A percentile compares a stretch with the other conserved stretches of the same genome.
phyloP scores from a whole-genome alignment of 2,329 filamentous ascomycete genomes.

The Fusarium newnesense region DNA sequence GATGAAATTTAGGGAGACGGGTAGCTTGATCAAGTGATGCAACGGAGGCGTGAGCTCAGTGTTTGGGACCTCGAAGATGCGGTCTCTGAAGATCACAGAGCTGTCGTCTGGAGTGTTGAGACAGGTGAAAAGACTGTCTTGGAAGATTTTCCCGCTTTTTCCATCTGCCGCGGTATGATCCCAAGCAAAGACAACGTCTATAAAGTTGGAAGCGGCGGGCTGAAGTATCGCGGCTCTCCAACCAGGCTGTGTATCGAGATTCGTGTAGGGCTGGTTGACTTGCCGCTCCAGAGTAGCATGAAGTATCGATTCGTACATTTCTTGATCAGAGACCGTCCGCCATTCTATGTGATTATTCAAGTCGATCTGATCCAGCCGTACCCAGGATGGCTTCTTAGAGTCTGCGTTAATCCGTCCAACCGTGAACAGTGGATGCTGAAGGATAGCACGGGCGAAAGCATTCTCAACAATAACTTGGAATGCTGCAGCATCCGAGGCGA shows the following conservation, averaged over 20 bases:
- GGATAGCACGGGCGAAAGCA: neutral
- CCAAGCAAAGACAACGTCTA: constrained; percentile 26
- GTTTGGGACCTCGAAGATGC: constrained; percentile 4
- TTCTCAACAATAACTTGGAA: constrained; percentile 10
- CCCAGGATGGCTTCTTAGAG: constrained; percentile 10
- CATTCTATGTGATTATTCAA: constrained; percentile 20
- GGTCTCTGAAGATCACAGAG: neutral
- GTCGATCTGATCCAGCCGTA: constrained; percentile 9
- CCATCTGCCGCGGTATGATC: constrained; percentile 23
- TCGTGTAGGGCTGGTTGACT: neutral
- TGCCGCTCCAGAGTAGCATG: neutral
- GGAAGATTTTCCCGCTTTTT: constrained; percentile 19
- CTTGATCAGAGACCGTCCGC: neutral
- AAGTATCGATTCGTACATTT: neutral
- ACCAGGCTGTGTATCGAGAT: neutral
- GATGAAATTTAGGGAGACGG: neutral
- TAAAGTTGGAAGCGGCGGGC: neutral
- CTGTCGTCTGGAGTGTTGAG: neutral
- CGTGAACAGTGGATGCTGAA: constrained; percentile 1
- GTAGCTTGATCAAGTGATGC: neutral
- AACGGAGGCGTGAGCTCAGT: neutral
- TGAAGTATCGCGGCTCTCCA: constrained; percentile 9
- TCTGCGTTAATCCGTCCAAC: neutral
- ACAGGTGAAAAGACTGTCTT: neutral
- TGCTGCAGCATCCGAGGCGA: rapidly evolving